Evolutionary conservation across 345 rosid genomes (phyloP), one percentile per base, ranked within the genome.

Genomic region (Corchorus capsularis): DNA sequence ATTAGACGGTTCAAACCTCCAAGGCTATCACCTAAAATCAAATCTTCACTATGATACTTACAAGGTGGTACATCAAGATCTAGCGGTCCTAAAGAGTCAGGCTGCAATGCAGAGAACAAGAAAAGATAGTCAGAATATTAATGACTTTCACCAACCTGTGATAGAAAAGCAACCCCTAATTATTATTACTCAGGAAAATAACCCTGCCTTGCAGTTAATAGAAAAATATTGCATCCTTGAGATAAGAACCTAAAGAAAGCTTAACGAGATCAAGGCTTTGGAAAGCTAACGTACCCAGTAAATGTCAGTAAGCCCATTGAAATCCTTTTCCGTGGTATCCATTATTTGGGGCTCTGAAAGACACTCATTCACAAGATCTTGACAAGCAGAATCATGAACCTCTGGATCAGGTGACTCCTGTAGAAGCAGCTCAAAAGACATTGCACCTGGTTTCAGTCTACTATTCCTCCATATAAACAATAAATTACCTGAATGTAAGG

Each of bases 81-180:
- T 35, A 92, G 79, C 13, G 91, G 92, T 80, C 97, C 98, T 82
- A 95, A 83, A 20, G 97, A 95, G 77, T 94, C 97, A 0, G 98
- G 95, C 99, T 96, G 96, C 86, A 79, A 76, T 55, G 73, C 22
- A 2, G 61, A 80, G 19, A 71, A 71, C 75, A 75, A 9, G 34
- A 78, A 63, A 63, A 78, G 69, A 73, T 55, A 27, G 39, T 57
- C 60, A 67, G 63, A 74, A 17, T 15, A 35, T 19, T 59, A 52
- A 41, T 2, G 35, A 27, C 34, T 66, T 66, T 61, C 55, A 57
- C 22, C 11, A 20, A 52, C 13, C 46, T 41, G 43, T 45, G n/a
- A 4, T 11, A 49, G 14, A 13, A 12, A 11, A 32, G 6, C 10
- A 27, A 32, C 37, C 39, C 34, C 22, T 17, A 3, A 52, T 19